Base-by-base conservation (phyloP, 1,284 basidiomycete species). In the Paramarasmius palmivorus region DNA sequence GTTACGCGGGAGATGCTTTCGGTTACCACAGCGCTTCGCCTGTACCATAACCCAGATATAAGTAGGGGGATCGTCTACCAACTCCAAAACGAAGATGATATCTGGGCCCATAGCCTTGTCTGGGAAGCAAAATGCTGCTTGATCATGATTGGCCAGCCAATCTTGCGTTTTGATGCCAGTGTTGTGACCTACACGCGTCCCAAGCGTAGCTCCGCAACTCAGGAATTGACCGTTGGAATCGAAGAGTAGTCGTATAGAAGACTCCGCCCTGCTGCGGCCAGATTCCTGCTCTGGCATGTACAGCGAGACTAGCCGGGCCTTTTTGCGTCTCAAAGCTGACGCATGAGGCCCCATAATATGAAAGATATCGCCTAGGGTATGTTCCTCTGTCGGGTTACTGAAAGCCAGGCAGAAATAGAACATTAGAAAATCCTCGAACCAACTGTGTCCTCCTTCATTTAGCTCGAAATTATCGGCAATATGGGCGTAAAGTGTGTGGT, bases 71-170 rank as follows among this genome's bases (percentile, higher is more conserved):
- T 37, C n/a, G n/a, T n/a, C n/a, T n/a, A n/a, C 26, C 9, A 50
- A 39, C 34, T 41, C 34, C 9, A 50, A 25, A 20, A 41, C 38
- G 39, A 40, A 50, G 12, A 50, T 26, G 4, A 50, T 15, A 25
- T 50, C 49, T 4, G 49, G 49, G 14, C 49, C 49, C 35, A 50
- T 38, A 7, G 20, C 15, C 22, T 6, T 41, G 38, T 39, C 20
- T 4, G 49, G 49, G 23, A 50, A 50, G 37, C 49, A 41, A 10
- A 50, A 26, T 23, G 26, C 14, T 8, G 39, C 17, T 23, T 25
- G 49, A 3, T 41, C 20, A 3, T 40, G 3, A n/a, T 29, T 19
- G 4, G 17, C 12, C 8, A 50, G 26, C 49, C 49, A 50, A 10
- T 34, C 23, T 10, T 23, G 36, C 41, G 10, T n/a, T n/a, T n/a